These are phyloP conservation scores for Diphasiastrum complanatum DNA, from an alignment of 83 land plant species.

Conservation along the genomic window DNA sequence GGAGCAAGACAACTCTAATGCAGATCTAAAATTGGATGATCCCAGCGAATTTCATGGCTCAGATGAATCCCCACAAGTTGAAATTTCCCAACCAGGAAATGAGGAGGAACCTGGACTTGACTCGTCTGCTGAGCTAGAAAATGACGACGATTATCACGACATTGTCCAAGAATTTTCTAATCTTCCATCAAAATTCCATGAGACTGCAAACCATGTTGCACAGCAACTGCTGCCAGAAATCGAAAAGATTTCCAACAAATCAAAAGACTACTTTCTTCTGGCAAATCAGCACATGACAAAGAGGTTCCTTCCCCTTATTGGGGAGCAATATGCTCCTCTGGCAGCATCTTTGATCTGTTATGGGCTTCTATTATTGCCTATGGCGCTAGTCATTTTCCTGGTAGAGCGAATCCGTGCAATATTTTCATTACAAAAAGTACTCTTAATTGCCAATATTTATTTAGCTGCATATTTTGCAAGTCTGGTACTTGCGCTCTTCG, in stretches of 20 bases:
- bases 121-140: not conserved
- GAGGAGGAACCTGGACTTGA: no score
- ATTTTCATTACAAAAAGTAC: conserved; percentile 53
- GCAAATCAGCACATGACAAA: conserved; percentile 55
- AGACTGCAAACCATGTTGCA: conserved; percentile 27
- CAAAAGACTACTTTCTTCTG: conserved; percentile 45
- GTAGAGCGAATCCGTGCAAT: conserved; percentile 46
- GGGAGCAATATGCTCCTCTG: conserved; percentile 56
- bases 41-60: no score
- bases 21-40: no score
- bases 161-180: conserved; percentile 48
- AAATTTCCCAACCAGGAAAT: no score
- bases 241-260: conserved; percentile 55
- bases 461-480: conserved; percentile 70
- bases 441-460: conserved; percentile 63
- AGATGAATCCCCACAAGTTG: no score
- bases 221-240: conserved; percentile 53
- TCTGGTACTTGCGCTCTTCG: conserved; percentile 42
- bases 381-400: conserved; percentile 52
- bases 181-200: conserved; percentile 47
- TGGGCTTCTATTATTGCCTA: conserved; percentile 51
- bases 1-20: no score
- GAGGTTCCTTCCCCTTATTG: conserved; percentile 54
- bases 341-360: conserved; percentile 50
- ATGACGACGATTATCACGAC: conserved; percentile 48